Percentiles rank a stretch among this genome's conserved stretches.
Conservation (phyloP, 495 filamentous ascomycete genomes). For the Xeromyces bisporus region DNA sequence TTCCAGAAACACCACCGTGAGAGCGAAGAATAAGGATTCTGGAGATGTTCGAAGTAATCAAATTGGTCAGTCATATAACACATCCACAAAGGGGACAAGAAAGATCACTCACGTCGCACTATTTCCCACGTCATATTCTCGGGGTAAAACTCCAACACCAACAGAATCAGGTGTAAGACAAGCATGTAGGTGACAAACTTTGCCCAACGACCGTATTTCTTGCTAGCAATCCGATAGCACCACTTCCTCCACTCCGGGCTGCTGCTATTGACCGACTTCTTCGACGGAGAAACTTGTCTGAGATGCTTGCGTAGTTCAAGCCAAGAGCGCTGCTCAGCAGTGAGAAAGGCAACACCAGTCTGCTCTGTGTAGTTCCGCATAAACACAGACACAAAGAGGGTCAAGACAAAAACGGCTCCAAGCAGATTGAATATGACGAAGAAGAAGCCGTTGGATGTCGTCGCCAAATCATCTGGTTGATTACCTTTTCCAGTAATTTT, state of each 20-base stretch:
- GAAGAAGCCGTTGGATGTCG: conserved; percentile 79
- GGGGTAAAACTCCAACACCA: conserved; percentile 73
- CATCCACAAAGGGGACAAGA: too few species aligned
- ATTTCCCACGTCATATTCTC: conserved; percentile 48
- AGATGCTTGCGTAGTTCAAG: conserved; percentile 86
- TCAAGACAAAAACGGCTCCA: conserved; percentile 92
- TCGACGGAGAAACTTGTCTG: conserved; percentile 84
- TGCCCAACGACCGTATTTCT: conserved; percentile 92
- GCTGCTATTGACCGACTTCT: conserved; percentile 57
- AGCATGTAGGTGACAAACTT: conserved; percentile 59
- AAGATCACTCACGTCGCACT: conserved; percentile 31
- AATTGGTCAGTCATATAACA: too few species aligned
- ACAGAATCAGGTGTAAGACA: conserved; percentile 63
- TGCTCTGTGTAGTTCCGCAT: conserved; percentile 99
- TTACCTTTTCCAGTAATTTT: conserved; percentile 57
- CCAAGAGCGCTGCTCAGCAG: conserved; percentile 93
- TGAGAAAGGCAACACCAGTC: conserved; percentile 92
- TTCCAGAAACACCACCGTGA: conserved; percentile 69
- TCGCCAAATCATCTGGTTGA: conserved; percentile 49
- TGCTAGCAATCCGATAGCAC: conserved; percentile 87
- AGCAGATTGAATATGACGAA: conserved; percentile 95
- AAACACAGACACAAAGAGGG: conserved; percentile 96
- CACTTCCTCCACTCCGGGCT: conserved; percentile 67
- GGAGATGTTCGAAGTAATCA: conserved; percentile 1
- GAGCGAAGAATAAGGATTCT: conserved; percentile 62